Conservation (phyloP, 2,329 filamentous ascomycete genomes). For the Aspergillus amoenus region DNA sequence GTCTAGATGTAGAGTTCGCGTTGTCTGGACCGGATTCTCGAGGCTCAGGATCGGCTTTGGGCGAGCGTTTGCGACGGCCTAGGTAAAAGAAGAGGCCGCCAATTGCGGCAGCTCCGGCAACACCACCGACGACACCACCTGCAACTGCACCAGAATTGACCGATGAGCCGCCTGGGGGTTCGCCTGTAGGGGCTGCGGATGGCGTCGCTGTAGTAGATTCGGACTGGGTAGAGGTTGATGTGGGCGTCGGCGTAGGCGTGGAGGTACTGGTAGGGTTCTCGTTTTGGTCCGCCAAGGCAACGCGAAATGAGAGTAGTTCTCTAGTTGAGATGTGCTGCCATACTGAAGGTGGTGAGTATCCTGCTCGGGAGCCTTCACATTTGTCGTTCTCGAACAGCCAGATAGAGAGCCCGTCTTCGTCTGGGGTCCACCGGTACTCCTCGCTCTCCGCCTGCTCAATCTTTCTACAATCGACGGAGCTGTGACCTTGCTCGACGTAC, state of each 20-base stretch:
- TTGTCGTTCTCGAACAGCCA: slow-evolving; percentile 11
- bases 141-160: slow-evolving; percentile 6
- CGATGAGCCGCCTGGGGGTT: not conserved
- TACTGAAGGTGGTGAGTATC: slow-evolving; percentile 3
- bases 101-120: slow-evolving; percentile 3
- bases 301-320: slow-evolving; percentile 10
- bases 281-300: not conserved
- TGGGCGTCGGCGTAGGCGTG: not conserved
- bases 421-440: slow-evolving; percentile 8
- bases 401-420: slow-evolving; percentile 3
- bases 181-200: not conserved
- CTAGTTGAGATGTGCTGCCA: slow-evolving; percentile 9
- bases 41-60: not conserved
- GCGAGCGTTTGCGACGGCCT: slow-evolving; percentile 4
- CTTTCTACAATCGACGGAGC: slow-evolving; percentile 1
- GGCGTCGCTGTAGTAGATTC: not conserved
- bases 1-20: not conserved
- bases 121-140: slow-evolving; percentile 11
- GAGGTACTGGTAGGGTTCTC: not conserved
- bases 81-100: slow-evolving; percentile 13
- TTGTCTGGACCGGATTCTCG: not conserved
- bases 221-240: not conserved
- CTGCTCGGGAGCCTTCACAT: slow-evolving; percentile 7
- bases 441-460: slow-evolving; percentile 12
- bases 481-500: not conserved